These are phyloP conservation scores for Sambucus nigra DNA, from an alignment of 129 eudicot species.

Conservation along the genomic window DNA sequence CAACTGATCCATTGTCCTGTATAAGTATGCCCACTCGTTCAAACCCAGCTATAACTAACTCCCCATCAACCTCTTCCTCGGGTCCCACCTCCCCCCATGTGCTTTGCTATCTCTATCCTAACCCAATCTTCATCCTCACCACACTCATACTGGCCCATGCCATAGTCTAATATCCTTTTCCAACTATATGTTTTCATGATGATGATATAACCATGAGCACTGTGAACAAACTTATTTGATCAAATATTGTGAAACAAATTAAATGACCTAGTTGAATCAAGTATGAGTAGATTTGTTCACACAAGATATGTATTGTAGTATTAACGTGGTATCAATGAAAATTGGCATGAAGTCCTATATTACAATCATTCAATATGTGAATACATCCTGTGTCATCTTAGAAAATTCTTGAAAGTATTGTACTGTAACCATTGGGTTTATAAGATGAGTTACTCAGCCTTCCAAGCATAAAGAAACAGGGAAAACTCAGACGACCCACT, in stretches of 20 bases:
- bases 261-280: too few species aligned
- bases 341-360: neutral
- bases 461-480: constrained; percentile 91
- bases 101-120: constrained; percentile 11
- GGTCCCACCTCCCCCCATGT: constrained; percentile 35
- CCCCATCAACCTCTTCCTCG: constrained; percentile 15
- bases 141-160: constrained; percentile 15
- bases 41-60: constrained; percentile 29
- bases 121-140: constrained; percentile 21
- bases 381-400: neutral
- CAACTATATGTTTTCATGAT: constrained; percentile 11
- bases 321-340: too few species aligned
- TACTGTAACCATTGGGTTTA: too few species aligned
- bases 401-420: too few species aligned
- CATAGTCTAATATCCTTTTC: constrained; percentile 8
- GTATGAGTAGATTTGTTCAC: too few species aligned
- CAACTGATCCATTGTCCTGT: constrained; percentile 24
- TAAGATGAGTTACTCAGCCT: constrained; percentile 34
- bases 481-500: constrained; percentile 56
- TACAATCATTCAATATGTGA: too few species aligned
- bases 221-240: too few species aligned
- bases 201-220: neutral
- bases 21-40: constrained; percentile 29
- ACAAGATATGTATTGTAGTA: too few species aligned
- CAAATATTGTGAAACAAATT: too few species aligned